phyloP scores from a whole-genome alignment of 2,329 filamentous ascomycete species.

The Zasmidium cellare region DNA sequence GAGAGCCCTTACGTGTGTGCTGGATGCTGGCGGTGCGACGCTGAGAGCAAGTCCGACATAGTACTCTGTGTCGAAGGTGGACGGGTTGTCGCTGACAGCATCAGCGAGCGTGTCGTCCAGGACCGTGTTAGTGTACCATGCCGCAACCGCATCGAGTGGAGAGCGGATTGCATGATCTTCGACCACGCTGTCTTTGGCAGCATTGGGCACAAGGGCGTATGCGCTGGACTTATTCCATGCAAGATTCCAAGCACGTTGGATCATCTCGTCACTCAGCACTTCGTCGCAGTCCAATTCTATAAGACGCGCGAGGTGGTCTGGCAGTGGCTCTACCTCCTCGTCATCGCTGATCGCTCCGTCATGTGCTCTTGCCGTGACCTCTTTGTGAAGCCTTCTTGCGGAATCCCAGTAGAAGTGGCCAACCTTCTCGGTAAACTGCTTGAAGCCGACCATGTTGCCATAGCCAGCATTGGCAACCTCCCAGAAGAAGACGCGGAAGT shows the following conservation, averaged over 20 bases:
- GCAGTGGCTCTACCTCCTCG: slow-evolving; percentile 63
- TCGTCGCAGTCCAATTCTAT: slow-evolving; percentile 79
- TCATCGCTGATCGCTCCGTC: slow-evolving; percentile 39
- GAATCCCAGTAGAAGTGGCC: slow-evolving; percentile 79
- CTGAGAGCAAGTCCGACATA: slow-evolving; percentile 67
- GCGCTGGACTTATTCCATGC: slow-evolving; percentile 81
- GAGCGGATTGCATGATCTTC: slow-evolving; percentile 83
- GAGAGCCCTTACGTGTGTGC: slow-evolving; percentile 61
- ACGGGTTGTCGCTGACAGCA: slow-evolving; percentile 49
- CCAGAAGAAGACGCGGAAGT: slow-evolving; percentile 88
- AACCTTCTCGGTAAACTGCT: slow-evolving; percentile 70
- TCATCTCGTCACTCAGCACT: slow-evolving; percentile 73
- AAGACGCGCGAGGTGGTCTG: slow-evolving; percentile 72
- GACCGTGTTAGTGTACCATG: slow-evolving; percentile 80
- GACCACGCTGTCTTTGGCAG: slow-evolving; percentile 78
- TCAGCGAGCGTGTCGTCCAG: slow-evolving; percentile 69
- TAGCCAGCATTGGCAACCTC: slow-evolving; percentile 67
- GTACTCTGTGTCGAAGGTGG: slow-evolving; percentile 46
- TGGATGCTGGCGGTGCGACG: slow-evolving; percentile 75
- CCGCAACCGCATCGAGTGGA: slow-evolving; percentile 84
- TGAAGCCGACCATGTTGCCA: slow-evolving; percentile 63
- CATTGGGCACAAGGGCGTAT: slow-evolving; percentile 64
- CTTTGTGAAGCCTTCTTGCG: slow-evolving; percentile 64
- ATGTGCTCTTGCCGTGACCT: slow-evolving; percentile 27
- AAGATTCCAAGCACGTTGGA: slow-evolving; percentile 84